These are phyloP conservation scores for Fragaria nilgerrensis DNA, from an alignment of 306 rosid genomes.

Conservation along the genomic window DNA sequence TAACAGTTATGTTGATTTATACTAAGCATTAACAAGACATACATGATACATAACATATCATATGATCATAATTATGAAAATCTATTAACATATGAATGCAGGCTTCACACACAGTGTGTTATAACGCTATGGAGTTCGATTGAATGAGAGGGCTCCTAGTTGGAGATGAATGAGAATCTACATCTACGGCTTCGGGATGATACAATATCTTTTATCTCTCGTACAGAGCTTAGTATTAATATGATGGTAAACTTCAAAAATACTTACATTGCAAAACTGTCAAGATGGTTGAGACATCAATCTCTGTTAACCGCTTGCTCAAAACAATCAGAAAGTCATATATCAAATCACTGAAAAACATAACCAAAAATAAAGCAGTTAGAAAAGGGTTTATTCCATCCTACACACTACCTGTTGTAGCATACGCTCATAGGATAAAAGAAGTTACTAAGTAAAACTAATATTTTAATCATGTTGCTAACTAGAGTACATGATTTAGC, in stretches of 20 bases:
- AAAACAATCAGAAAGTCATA: conserved; percentile 70
- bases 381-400: conserved; percentile 10
- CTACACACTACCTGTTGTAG: background rate
- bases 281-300: conserved; percentile 82
- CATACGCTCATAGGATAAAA: background rate
- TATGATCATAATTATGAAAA: background rate
- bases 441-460: too few species aligned
- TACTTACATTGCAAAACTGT: conserved; percentile 71
- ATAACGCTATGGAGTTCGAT: background rate
- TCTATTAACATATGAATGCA: background rate
- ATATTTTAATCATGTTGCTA: background rate
- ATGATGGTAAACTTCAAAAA: background rate
- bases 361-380: conserved; percentile 28
- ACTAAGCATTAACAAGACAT: conserved; percentile 3
- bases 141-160: background rate
- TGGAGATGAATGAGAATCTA: background rate
- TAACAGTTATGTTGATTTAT: background rate
- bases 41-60: background rate
- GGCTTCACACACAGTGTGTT: background rate
- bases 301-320: conserved; percentile 74
- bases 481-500: background rate
- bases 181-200: background rate
- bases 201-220: background rate
- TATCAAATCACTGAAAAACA: conserved; percentile 73
- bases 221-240: background rate